These are phyloP conservation scores for Lizonia empirigonia DNA, from an alignment of 2,329 filamentous ascomycete species.

Conservation along the genomic window DNA sequence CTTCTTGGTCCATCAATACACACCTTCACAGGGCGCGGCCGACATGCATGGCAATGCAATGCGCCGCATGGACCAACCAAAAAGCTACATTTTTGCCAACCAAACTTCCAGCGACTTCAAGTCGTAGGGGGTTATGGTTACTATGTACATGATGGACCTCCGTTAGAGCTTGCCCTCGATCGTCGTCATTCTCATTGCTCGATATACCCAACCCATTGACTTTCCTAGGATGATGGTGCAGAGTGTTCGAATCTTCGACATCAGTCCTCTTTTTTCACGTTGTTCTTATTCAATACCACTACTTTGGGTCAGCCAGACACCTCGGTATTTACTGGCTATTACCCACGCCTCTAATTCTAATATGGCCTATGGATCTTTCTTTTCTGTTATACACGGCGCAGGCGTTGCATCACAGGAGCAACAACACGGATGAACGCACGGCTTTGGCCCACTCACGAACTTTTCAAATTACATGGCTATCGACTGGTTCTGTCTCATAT, in stretches of 20 bases:
- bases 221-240: not conserved
- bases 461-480: slow-evolving; percentile 17
- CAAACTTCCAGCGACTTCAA: slow-evolving; percentile 53
- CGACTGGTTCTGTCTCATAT: slow-evolving; percentile 16
- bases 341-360: slow-evolving; percentile 13
- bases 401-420: slow-evolving; percentile 15
- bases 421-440: slow-evolving; percentile 7
- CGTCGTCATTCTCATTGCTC: not conserved
- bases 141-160: not conserved
- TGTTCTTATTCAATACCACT: slow-evolving; percentile 1
- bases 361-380: slow-evolving; percentile 3
- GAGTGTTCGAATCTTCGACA: not conserved
- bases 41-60: slow-evolving; percentile 38
- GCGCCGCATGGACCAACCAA: slow-evolving; percentile 44
- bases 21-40: slow-evolving; percentile 49
- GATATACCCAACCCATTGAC: not conserved
- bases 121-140: not conserved
- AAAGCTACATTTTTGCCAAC: slow-evolving; percentile 57
- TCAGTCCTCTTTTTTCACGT: not conserved
- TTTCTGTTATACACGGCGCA: slow-evolving; percentile 6
- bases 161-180: not conserved
- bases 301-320: not conserved
- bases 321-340: not conserved
- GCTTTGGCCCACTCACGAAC: slow-evolving; percentile 14
- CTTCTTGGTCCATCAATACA: slow-evolving; percentile 56